phyloP scores from a whole-genome alignment of 495 filamentous ascomycete species.

The Hypoxylon cercidicola region DNA sequence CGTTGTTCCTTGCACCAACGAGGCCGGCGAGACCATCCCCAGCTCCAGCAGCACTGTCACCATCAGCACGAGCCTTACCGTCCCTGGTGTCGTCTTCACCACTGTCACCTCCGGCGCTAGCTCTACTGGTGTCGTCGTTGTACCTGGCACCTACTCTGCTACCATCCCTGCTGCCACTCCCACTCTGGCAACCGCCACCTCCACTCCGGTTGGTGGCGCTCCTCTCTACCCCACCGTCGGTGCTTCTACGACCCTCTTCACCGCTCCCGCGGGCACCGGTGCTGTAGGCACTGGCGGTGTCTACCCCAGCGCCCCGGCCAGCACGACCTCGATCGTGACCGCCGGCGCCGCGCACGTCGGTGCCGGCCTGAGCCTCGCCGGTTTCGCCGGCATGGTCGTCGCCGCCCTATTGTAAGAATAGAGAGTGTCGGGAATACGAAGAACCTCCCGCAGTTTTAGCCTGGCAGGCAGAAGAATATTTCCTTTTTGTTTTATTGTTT shows the following conservation, averaged over 20 bases:
- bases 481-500: constrained; percentile 24
- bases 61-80: constrained; percentile 70
- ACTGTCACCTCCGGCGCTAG: constrained; percentile 59
- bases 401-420: constrained; percentile 44
- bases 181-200: constrained; percentile 21
- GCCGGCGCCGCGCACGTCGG: constrained; percentile 49
- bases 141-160: constrained; percentile 57
- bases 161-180: constrained; percentile 32
- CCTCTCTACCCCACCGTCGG: constrained; percentile 42
- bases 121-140: constrained; percentile 56
- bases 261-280: constrained; percentile 37
- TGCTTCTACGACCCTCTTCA: constrained; percentile 38
- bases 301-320: constrained; percentile 37
- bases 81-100: constrained; percentile 79
- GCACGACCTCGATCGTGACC: constrained; percentile 43
- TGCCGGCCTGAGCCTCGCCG: constrained; percentile 51
- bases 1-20: constrained; percentile 64
- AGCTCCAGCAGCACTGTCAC: constrained; percentile 63
- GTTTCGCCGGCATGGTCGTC: constrained; percentile 36
- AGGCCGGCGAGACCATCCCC: constrained; percentile 58
- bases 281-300: constrained; percentile 46
- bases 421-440: constrained; percentile 17
- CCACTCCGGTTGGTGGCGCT: constrained; percentile 23
- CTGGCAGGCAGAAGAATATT: constrained; percentile 10
- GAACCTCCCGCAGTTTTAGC: constrained; percentile 6